Evolutionary conservation across 2,329 filamentous ascomycete genomes (phyloP).

Genomic region (Trichoderma harzianum): DNA sequence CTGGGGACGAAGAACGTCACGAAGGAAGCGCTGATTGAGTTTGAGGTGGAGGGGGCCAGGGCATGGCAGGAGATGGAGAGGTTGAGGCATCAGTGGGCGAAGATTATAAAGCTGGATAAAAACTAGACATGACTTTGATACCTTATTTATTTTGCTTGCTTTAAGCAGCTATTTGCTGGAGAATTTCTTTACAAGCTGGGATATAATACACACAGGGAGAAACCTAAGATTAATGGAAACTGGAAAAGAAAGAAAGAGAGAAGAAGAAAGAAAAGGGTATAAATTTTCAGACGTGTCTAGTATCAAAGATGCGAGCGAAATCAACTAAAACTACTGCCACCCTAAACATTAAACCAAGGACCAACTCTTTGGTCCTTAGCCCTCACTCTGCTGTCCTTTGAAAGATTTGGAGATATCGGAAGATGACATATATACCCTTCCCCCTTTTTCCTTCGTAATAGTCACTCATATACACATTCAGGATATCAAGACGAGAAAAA

Average conservation of each 20-base stretch:
- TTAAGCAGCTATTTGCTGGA: background rate
- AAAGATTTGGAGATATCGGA: background rate
- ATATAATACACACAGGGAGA: background rate
- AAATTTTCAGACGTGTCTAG: background rate
- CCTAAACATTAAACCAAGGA: background rate
- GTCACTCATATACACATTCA: background rate
- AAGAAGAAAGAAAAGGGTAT: background rate
- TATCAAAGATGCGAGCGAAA: background rate
- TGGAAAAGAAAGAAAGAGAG: background rate
- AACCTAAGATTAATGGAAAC: background rate
- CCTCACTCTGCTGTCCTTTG: background rate
- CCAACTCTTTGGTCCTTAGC: no score
- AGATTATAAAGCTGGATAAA: conserved; percentile 23
- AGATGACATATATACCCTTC: background rate
- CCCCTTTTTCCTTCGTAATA: background rate
- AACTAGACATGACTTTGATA: background rate
- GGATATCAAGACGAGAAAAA: background rate
- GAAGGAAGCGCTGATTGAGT: conserved; percentile 55
- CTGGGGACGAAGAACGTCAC: conserved; percentile 57
- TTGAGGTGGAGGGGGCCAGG: conserved; percentile 57
- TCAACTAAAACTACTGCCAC: background rate
- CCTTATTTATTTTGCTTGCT: background rate
- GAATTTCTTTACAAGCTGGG: background rate
- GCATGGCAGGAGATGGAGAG: conserved; percentile 71
- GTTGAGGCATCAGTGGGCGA: conserved; percentile 65